These are phyloP conservation scores for Ophiostoma sp. DNA, from an alignment of 2,329 filamentous ascomycete species.

Conservation along the genomic window DNA sequence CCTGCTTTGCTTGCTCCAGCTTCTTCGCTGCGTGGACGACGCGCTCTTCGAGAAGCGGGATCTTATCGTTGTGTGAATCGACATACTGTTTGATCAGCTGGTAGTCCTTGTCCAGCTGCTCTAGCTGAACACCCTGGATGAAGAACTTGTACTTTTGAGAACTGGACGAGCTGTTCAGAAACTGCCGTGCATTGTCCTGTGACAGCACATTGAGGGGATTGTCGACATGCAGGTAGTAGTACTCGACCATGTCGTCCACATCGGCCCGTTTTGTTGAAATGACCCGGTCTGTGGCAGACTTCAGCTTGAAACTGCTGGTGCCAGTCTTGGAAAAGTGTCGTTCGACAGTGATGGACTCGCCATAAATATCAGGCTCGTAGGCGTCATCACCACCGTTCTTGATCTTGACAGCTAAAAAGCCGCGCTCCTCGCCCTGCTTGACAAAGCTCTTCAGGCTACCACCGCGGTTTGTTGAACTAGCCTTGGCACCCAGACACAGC, in stretches of 20 bases:
- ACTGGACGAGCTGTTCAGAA: constrained; percentile 77
- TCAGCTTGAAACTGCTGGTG: constrained; percentile 78
- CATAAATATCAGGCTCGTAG: constrained; percentile 76
- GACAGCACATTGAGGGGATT: constrained; percentile 95
- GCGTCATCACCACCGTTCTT: constrained; percentile 85
- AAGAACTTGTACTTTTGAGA: constrained; percentile 95
- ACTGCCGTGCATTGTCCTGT: constrained; percentile 90
- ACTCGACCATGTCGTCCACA: constrained; percentile 88
- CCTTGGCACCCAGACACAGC: constrained; percentile 90
- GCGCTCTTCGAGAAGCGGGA: constrained; percentile 57
- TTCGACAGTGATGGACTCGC: constrained; percentile 82
- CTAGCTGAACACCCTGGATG: constrained; percentile 85
- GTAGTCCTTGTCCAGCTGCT: constrained; percentile 89
- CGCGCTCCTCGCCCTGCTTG: constrained; percentile 76
- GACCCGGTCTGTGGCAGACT: constrained; percentile 61
- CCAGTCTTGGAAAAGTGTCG: constrained; percentile 75
- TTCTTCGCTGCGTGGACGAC: constrained; percentile 45
- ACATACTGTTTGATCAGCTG: constrained; percentile 72
- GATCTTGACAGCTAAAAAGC: constrained; percentile 72
- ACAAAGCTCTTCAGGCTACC: constrained; percentile 82
- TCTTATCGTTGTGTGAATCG: constrained; percentile 63
- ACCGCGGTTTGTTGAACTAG: constrained; percentile 85
- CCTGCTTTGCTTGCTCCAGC: constrained; percentile 54
- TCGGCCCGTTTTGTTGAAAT: constrained; percentile 81
- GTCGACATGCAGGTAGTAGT: constrained; percentile 88